phyloP scores from a whole-genome alignment of 2,329 filamentous ascomycete genomes.

The Dactylellina drechsleri region DNA sequence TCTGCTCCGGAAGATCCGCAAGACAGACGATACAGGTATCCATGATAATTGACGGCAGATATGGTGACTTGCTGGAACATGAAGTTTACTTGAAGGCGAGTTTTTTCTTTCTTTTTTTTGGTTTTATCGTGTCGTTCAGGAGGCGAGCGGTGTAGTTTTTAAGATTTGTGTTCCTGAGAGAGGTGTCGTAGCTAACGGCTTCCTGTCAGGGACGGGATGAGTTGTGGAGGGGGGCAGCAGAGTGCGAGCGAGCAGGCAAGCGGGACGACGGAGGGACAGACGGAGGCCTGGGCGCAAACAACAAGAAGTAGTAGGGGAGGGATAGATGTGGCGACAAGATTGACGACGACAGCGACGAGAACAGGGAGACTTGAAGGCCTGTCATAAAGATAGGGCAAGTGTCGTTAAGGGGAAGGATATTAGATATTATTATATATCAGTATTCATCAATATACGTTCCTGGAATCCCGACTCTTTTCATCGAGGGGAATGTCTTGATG shows the following conservation, averaged over 20 bases:
- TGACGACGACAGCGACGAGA: constrained; percentile 2
- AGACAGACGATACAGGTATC: constrained; percentile 74
- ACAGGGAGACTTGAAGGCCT: not conserved
- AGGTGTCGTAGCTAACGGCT: constrained; percentile 6
- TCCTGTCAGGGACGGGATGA: constrained; percentile 53
- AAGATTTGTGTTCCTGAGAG: constrained; percentile 16
- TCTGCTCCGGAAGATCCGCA: constrained; percentile 72
- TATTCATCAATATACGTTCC: not conserved
- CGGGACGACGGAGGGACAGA: constrained; percentile 17
- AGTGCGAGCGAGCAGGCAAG: too few species aligned
- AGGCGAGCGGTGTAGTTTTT: constrained; percentile 16
- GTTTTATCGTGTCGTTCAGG: not conserved
- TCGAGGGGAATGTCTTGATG: constrained; percentile 23
- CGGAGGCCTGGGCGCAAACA: constrained; percentile 46
- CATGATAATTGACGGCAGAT: constrained; percentile 47
- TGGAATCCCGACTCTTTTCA: not conserved
- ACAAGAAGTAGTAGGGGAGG: constrained; percentile 13
- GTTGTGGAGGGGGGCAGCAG: constrained; percentile 25
- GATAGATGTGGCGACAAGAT: not conserved
- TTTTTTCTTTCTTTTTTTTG: not conserved
- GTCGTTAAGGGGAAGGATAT: too few species aligned
- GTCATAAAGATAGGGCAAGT: not conserved
- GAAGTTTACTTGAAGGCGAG: constrained; percentile 28
- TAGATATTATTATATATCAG: not conserved
- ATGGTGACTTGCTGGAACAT: constrained; percentile 50